Percentiles rank a stretch among this genome's conserved stretches.
phyloP scores from a whole-genome alignment of 805 yeast species.

The Clavispora carvajalis region DNA sequence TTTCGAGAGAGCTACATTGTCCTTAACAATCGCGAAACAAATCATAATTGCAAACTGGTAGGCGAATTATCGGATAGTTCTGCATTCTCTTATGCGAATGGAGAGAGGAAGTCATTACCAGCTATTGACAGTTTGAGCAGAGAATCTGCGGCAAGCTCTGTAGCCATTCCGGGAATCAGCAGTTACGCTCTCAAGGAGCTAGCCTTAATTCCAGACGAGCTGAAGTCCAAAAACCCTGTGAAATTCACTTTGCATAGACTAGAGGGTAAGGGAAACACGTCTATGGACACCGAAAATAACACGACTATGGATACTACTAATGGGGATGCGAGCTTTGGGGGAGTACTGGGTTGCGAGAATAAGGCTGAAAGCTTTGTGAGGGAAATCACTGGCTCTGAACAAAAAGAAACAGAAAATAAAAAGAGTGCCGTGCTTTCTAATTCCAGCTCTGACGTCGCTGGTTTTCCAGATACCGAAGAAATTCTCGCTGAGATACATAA shows the following conservation, averaged over 20 bases:
- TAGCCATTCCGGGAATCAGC: conserved; percentile 53
- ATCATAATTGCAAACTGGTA: not conserved
- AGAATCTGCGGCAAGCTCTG: conserved; percentile 24
- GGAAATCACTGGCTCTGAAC: not conserved
- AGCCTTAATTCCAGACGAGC: conserved; percentile 78
- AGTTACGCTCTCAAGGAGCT: conserved; percentile 46
- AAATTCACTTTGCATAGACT: conserved; percentile 69
- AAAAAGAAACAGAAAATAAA: conserved; percentile 9
- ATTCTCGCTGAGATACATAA: conserved; percentile 36
- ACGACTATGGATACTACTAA: not conserved
- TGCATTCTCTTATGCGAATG: conserved; percentile 26
- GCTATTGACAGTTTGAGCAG: conserved; percentile 2
- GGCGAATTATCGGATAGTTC: conserved; percentile 23
- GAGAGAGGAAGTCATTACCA: conserved; percentile 12
- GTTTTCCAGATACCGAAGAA: conserved; percentile 22
- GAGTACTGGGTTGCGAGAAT: conserved; percentile 1
- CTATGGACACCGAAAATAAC: not conserved
- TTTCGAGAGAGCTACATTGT: conserved; percentile 11
- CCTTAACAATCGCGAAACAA: not conserved
- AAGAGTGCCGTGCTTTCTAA: no score
- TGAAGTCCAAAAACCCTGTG: conserved; percentile 62
- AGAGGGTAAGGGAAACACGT: conserved; percentile 53
- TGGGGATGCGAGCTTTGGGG: not conserved
- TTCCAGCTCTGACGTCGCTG: conserved; percentile 6
- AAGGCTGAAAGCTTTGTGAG: not conserved